Base-by-base conservation (phyloP, 2,329 filamentous ascomycete species). In the Botrytis tulipae region DNA sequence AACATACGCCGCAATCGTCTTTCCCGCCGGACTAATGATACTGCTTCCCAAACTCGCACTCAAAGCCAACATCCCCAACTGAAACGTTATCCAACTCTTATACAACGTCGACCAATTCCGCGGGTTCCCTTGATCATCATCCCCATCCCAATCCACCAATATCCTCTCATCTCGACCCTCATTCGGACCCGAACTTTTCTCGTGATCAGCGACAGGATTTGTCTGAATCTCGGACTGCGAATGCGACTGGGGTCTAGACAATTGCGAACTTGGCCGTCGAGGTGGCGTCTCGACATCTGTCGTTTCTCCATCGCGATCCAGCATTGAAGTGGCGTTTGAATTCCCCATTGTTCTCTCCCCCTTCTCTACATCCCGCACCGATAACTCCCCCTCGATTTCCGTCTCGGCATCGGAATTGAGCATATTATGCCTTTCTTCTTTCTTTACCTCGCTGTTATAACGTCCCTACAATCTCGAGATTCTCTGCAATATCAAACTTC, bases 111-210 rank as follows among this genome's bases (percentile, higher is more conserved):
- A 79, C 82, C 83, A 88, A 75, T 86, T 86, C 67, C 83, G 82
- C 0, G 87, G 87, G 73, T 88, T 86, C 12, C 79, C 78, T 12
- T 78, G 78, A 73, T 86, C 84, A 75, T 80, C 75, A 62, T 42
- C 44, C 0, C 25, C 75, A 76, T 82, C 74, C 78, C 87, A 88
- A 42, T 85, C 80, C 93, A 97, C 0, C 93, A 97, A 72, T 97
- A 97, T 80, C 95, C 94, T 75, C 97, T 98, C n/a, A 20, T 61
- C 32, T 22, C 18, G 29, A 35, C 10, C 12, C 44, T 42, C 44
- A 29, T 16, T 37, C 20, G 46, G 35, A 1, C 12, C 29, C 18
- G 25, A 29, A 18, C 14, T 20, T 18, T 72, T 59, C 37, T 72
- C 60, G 8, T 65, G 44, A 12, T 40, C 25, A 4, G 4, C 18